Conservation (phyloP, 2,329 filamentous ascomycete species). For the Juglanconis oblonga region DNA sequence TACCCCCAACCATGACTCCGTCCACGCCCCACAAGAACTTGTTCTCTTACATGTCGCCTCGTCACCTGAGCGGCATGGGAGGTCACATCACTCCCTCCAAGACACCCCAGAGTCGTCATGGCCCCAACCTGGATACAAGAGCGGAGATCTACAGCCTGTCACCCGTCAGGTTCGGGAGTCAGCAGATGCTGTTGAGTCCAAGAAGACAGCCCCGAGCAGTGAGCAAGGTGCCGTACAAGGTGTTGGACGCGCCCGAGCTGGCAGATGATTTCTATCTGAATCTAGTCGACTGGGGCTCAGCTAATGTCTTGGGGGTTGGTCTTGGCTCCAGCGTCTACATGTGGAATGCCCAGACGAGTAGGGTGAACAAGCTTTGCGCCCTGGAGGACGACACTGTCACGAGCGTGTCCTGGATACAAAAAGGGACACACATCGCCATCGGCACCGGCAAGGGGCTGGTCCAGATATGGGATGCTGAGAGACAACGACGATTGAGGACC, state of each 20-base stretch:
- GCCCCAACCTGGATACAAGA: constrained; percentile 81
- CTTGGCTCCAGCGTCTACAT: constrained; percentile 93
- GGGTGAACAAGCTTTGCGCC: constrained; percentile 91
- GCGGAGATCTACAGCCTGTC: constrained; percentile 96
- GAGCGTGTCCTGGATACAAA: constrained; percentile 97
- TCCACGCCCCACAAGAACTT: constrained; percentile 97
- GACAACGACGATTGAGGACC: constrained; percentile 77
- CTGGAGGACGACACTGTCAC: constrained; percentile 91
- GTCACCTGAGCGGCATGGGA: constrained; percentile 64
- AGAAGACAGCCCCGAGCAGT: constrained; percentile 85
- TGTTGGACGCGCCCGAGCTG: constrained; percentile 91
- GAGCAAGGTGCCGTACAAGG: constrained; percentile 96
- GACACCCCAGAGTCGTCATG: constrained; percentile 84
- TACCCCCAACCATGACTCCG: constrained; percentile 78
- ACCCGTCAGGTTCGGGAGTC: constrained; percentile 87
- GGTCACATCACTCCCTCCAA: constrained; percentile 86
- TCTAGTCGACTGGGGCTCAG: constrained; percentile 94
- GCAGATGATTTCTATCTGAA: constrained; percentile 98
- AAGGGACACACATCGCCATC: constrained; percentile 92
- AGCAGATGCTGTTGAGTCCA: constrained; percentile 88
- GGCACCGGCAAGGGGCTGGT: constrained; percentile 92
- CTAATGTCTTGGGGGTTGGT: constrained; percentile 89
- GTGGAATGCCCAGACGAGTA: constrained; percentile 91
- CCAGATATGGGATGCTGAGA: constrained; percentile 96
- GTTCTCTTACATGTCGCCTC: constrained; percentile 83